Evolutionary conservation across 345 rosid genomes (phyloP).

Genomic region (Lepidium africanum): DNA sequence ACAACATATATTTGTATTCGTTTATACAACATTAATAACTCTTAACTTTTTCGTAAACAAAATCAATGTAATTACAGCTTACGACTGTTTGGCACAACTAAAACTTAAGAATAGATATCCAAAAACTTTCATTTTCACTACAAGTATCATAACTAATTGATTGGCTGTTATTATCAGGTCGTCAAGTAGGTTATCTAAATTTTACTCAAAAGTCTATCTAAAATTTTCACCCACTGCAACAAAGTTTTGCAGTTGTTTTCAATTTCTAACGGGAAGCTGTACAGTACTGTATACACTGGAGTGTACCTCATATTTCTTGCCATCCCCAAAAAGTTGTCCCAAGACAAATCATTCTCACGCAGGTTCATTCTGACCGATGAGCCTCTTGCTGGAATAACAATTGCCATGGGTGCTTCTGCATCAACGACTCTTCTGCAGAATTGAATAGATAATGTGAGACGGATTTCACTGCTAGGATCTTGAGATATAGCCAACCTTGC

Average conservation of each 20-base stretch:
- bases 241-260: neutral
- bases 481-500: neutral
- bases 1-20: neutral
- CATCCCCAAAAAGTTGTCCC: conserved; percentile 61
- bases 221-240: neutral
- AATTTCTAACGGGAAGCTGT: neutral
- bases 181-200: neutral
- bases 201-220: neutral
- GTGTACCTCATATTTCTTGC: conserved; percentile 50
- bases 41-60: neutral
- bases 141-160: neutral
- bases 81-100: neutral
- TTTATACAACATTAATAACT: neutral
- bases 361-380: conserved; percentile 39
- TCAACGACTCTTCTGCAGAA: conserved; percentile 82
- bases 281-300: neutral
- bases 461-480: neutral
- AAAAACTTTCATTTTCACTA: neutral
- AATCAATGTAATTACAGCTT: neutral
- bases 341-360: conserved; percentile 73
- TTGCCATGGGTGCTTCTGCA: conserved; percentile 79
- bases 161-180: neutral
- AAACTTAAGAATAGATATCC: neutral
- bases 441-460: conserved; percentile 29
- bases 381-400: conserved; percentile 64